phyloP scores from a whole-genome alignment of 2,329 filamentous ascomycete genomes.

The Lachnellula hyalina region DNA sequence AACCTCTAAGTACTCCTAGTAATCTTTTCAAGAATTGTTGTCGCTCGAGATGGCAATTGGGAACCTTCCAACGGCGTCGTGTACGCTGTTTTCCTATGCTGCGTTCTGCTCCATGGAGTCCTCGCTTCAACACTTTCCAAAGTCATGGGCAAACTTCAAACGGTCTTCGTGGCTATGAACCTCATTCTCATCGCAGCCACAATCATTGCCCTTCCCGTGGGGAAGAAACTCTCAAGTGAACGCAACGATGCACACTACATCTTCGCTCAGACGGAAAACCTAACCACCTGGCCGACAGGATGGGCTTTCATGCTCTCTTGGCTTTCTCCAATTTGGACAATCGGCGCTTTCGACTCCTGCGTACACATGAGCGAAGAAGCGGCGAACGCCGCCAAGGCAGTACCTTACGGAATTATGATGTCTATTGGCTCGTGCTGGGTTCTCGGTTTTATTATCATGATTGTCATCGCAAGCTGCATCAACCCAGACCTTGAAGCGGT shows the following conservation, averaged over 20 bases:
- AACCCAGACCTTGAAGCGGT: conserved; percentile 45
- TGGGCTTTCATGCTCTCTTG: conserved; percentile 57
- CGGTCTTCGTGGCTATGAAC: conserved; percentile 50
- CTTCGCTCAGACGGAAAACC: conserved; percentile 51
- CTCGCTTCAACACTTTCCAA: conserved; percentile 47
- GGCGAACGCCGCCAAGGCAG: conserved; percentile 52
- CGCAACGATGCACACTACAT: conserved; percentile 45
- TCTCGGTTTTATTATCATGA: conserved; percentile 52
- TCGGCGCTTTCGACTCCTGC: conserved; percentile 51
- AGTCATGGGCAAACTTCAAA: conserved; percentile 55
- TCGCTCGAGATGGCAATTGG: conserved; percentile 52
- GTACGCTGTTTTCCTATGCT: conserved; percentile 52
- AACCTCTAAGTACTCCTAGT: neutral
- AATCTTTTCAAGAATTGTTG: conserved; percentile 38
- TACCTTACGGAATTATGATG: conserved; percentile 55
- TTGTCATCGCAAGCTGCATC: conserved; percentile 54
- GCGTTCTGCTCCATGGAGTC: conserved; percentile 48
- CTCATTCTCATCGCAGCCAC: conserved; percentile 50
- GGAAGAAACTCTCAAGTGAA: conserved; percentile 31
- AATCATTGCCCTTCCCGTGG: conserved; percentile 51
- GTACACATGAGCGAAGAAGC: conserved; percentile 59
- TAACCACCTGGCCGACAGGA: conserved; percentile 51
- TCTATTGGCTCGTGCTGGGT: conserved; percentile 50
- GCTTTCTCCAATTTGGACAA: conserved; percentile 59
- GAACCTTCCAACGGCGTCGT: conserved; percentile 48